Percentiles rank a stretch among this genome's conserved stretches.
phyloP scores from a whole-genome alignment of 1,284 basidiomycete genomes.

The Inonotus hispidus region DNA sequence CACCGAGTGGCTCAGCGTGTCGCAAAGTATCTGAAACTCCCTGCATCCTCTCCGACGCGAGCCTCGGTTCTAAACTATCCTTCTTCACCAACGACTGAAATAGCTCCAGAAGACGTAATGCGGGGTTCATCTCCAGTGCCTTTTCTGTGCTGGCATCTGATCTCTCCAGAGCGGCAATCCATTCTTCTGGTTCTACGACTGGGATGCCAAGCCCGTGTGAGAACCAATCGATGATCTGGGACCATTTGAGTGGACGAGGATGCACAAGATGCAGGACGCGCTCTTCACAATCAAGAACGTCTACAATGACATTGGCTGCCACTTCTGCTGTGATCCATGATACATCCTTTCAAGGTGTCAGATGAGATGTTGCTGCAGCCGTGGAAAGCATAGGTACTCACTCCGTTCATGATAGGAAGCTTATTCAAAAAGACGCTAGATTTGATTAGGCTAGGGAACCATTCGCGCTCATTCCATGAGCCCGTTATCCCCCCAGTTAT shows the following conservation, averaged over 20 bases:
- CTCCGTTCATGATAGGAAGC: conserved; percentile 15
- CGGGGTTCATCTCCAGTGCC: conserved; percentile 7
- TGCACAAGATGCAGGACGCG: conserved; percentile 28
- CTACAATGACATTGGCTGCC: conserved; percentile 23
- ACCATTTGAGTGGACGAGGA: conserved; percentile 19
- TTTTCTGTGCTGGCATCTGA: not conserved
- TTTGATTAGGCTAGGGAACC: conserved; percentile 18
- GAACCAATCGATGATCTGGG: not conserved
- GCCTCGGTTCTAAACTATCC: conserved; percentile 1
- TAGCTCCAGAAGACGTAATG: conserved; percentile 14
- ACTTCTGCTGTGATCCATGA: conserved; percentile 26
- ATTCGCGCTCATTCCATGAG: conserved; percentile 19
- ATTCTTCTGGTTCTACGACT: conserved; percentile 5
- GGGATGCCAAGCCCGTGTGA: conserved; percentile 1
- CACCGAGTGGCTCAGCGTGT: not conserved
- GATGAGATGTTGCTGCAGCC: not conserved
- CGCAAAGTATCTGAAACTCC: not conserved
- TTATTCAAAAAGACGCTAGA: conserved; percentile 5
- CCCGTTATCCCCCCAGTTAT: conserved; percentile 16
- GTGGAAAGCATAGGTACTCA: not conserved
- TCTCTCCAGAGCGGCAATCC: conserved; percentile 4
- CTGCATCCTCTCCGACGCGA: not conserved
- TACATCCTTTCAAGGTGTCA: conserved; percentile 7
- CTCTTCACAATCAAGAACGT: conserved; percentile 22
- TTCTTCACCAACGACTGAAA: conserved; percentile 1